Conservation (phyloP, 257 asterid species). For the Nicotiana otophora region DNA sequence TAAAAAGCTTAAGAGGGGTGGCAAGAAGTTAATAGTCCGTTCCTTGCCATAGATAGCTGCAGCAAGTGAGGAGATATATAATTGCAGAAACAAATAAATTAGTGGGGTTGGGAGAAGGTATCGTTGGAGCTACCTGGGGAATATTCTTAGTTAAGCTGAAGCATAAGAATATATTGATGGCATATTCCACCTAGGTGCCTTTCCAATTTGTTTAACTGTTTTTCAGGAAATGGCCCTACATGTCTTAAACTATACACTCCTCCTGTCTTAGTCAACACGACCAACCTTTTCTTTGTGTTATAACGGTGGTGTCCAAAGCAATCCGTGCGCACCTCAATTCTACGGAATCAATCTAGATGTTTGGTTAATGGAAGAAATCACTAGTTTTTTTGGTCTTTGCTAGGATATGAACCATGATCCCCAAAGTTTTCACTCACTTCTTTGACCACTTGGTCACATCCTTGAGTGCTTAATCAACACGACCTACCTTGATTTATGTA, state of each 20-base stretch:
- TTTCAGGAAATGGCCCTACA: conserved; percentile 5
- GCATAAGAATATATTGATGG: conserved; percentile 17
- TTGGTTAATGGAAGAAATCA: not conserved
- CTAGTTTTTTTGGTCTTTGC: not conserved
- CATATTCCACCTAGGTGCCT: conserved; percentile 25
- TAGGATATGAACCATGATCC: not conserved
- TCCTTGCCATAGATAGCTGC: not conserved
- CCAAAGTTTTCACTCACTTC: not conserved
- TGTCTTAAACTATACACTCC: not conserved
- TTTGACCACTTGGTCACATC: not conserved
- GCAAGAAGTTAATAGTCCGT: not conserved
- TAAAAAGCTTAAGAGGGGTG: not conserved
- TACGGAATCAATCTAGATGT: too few relatives aligned
- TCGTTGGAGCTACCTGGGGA: not conserved
- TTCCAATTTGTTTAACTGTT: conserved; percentile 6
- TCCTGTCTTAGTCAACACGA: not conserved
- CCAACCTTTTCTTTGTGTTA: not conserved
- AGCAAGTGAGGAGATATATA: not conserved
- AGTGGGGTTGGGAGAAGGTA: not conserved
- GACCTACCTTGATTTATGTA: not conserved
- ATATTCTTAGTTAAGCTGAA: conserved; percentile 15
- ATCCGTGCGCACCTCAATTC: not conserved
- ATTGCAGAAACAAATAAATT: not conserved
- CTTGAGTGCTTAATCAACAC: not conserved
- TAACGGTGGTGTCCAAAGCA: not conserved